These are phyloP conservation scores for Dentipellis sp. DNA, from an alignment of 768 basidiomycete species.

Conservation along the genomic window DNA sequence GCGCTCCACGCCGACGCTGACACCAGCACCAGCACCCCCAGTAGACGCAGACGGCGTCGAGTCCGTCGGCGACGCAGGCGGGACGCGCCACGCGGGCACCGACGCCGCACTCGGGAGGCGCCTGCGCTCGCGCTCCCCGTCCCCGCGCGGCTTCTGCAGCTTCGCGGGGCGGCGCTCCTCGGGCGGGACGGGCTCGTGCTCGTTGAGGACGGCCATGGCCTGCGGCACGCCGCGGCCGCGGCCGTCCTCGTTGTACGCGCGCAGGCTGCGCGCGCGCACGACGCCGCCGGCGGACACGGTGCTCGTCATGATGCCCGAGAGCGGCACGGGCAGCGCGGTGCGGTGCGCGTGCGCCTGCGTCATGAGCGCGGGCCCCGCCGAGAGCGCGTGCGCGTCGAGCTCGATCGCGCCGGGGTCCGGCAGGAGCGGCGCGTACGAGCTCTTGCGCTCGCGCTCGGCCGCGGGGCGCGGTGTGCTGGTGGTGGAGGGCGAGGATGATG, in stretches of 20 bases:
- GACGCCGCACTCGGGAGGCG: background rate
- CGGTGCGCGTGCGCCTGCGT: conserved; percentile 9
- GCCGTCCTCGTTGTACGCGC: conserved; percentile 4
- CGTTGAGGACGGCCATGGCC: conserved; percentile 7
- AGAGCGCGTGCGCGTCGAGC: background rate
- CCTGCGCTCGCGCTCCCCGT: background rate
- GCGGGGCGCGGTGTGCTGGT: background rate
- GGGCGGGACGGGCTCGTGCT: background rate
- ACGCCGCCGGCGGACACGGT: conserved; percentile 12
- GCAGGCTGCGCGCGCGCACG: conserved; percentile 13
- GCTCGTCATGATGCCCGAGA: conserved; percentile 13
- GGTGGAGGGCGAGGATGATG: background rate
- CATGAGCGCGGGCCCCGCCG: conserved; percentile 7
- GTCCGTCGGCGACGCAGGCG: background rate
- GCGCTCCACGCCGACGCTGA: background rate
- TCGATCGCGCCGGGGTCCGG: background rate
- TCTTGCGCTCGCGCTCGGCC: background rate
- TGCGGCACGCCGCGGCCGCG: conserved; percentile 12
- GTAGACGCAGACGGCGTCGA: background rate
- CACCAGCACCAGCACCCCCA: too few relatives aligned
- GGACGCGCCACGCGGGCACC: background rate
- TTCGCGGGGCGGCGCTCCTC: background rate
- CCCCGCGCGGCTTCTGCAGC: background rate
- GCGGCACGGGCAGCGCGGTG: conserved; percentile 10
- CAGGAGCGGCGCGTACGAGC: background rate